A percentile compares a stretch with the other conserved stretches of the same genome.
Conservation (phyloP, 2,329 filamentous ascomycete genomes). For the Coniochaeta hoffmannii region DNA sequence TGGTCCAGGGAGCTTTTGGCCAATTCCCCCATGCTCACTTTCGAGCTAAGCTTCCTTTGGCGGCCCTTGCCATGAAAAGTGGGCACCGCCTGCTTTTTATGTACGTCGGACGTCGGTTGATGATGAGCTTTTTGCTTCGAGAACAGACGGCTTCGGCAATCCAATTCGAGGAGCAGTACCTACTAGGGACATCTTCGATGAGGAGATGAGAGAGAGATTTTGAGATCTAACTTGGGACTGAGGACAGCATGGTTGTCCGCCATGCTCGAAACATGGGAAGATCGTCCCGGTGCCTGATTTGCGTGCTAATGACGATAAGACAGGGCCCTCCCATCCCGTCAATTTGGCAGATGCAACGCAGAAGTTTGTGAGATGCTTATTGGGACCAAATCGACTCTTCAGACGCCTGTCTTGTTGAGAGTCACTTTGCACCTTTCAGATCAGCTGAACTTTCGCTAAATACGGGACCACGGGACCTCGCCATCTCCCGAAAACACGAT, state of each 20-base stretch:
- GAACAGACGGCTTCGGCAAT: neutral
- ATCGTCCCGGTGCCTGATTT: constrained; percentile 1
- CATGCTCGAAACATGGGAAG: neutral
- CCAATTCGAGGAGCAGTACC: too few relatives aligned
- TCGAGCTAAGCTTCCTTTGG: neutral
- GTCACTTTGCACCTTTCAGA: too few relatives aligned
- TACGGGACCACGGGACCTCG: neutral
- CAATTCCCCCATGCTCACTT: neutral
- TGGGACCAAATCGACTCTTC: neutral
- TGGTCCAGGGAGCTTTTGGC: neutral
- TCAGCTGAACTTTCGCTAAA: neutral
- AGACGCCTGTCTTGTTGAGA: neutral
- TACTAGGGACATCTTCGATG: too few relatives aligned
- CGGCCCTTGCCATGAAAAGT: too few relatives aligned
- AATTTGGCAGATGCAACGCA: neutral
- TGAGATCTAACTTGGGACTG: too few relatives aligned
- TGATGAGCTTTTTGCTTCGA: neutral
- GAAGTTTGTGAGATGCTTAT: neutral
- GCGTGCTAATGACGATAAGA: constrained; percentile 2
- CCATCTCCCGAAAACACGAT: neutral
- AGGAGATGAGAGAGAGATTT: neutral
- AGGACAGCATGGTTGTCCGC: neutral
- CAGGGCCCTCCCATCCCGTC: neutral
- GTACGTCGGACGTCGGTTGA: neutral
- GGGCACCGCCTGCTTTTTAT: neutral